A percentile compares a stretch with the other conserved stretches of the same genome.
Conservation (phyloP, 1,284 basidiomycete species). For the Vanrija sp. region DNA sequence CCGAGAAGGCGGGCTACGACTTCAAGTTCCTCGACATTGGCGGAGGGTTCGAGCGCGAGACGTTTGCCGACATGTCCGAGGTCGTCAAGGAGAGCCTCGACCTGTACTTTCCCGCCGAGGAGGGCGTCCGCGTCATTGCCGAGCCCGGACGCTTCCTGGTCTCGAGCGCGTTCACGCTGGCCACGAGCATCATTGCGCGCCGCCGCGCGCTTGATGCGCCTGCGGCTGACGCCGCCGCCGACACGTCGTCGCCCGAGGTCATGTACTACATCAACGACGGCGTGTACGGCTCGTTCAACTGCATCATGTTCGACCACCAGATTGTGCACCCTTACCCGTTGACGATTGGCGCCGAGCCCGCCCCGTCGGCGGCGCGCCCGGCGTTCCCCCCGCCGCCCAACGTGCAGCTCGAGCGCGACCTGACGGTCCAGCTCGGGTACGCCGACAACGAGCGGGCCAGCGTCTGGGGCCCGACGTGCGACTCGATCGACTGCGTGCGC, state of each 20-base stretch:
- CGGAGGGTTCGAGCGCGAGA: slow-evolving; percentile 89
- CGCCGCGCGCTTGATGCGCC: slow-evolving; percentile 52
- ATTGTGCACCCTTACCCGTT: slow-evolving; percentile 78
- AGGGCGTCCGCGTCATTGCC: slow-evolving; percentile 79
- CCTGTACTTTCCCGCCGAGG: slow-evolving; percentile 72
- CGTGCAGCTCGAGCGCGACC: slow-evolving; percentile 43
- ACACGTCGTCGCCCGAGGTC: slow-evolving; percentile 39
- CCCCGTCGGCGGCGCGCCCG: slow-evolving; percentile 33
- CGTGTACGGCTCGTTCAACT: slow-evolving; percentile 98
- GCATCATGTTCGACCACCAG: slow-evolving; percentile 90
- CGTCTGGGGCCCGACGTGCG: slow-evolving; percentile 71
- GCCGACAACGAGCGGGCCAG: slow-evolving; percentile 49
- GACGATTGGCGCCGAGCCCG: slow-evolving; percentile 46
- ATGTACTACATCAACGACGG: slow-evolving; percentile 94
- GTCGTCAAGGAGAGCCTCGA: slow-evolving; percentile 72
- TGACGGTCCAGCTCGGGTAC: slow-evolving; percentile 48
- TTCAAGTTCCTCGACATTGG: slow-evolving; percentile 89
- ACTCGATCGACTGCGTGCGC: slow-evolving; percentile 81
- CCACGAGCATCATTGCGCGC: slow-evolving; percentile 89
- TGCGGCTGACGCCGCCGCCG: slow-evolving; percentile 10
- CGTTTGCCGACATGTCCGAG: slow-evolving; percentile 75
- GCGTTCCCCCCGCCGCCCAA: slow-evolving; percentile 49
- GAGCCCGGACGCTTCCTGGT: slow-evolving; percentile 97
- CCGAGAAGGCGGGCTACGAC: slow-evolving; percentile 69
- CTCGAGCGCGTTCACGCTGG: slow-evolving; percentile 85